Conservation (phyloP, 2,329 filamentous ascomycete species). For the Macroventuria anomochaeta region DNA sequence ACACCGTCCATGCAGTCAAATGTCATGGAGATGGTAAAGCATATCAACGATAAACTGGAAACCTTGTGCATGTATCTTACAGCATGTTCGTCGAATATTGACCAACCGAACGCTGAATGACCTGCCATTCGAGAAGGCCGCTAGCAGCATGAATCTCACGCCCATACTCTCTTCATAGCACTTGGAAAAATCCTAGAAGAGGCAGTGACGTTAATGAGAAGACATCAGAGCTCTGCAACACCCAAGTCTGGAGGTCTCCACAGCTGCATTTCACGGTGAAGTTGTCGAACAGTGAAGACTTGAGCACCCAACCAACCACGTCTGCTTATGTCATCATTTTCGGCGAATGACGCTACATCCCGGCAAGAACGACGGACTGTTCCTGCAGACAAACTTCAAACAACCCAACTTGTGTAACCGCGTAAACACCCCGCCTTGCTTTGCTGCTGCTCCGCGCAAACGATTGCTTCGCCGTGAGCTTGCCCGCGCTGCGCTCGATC, state of each 20-base stretch:
- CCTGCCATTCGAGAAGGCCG: too few relatives aligned
- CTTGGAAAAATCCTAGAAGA: background rate
- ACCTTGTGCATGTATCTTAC: too few relatives aligned
- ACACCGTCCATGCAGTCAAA: background rate
- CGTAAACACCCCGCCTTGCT: conserved; percentile 3
- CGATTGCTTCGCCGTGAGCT: conserved; percentile 29
- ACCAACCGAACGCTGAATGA: too few relatives aligned
- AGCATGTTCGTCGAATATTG: too few relatives aligned
- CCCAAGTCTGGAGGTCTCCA: background rate
- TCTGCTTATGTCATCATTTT: conserved; percentile 4
- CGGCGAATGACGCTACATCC: conserved; percentile 18
- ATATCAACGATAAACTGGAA: too few relatives aligned
- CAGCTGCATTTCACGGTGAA: background rate
- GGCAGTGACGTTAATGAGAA: background rate
- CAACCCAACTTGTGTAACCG: conserved; percentile 13
- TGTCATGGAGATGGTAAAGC: background rate
- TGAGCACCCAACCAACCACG: conserved; percentile 4
- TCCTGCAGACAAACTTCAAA: conserved; percentile 29
- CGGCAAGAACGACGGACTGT: conserved; percentile 23
- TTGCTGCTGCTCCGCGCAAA: conserved; percentile 22
- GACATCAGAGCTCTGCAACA: too few relatives aligned
- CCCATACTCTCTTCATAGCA: too few relatives aligned
- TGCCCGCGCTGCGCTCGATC: conserved; percentile 31
- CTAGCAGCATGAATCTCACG: too few relatives aligned
- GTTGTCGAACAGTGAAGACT: background rate